Evolutionary conservation across 805 yeast genomes (phyloP).

Genomic region (Candida manassasensis): DNA sequence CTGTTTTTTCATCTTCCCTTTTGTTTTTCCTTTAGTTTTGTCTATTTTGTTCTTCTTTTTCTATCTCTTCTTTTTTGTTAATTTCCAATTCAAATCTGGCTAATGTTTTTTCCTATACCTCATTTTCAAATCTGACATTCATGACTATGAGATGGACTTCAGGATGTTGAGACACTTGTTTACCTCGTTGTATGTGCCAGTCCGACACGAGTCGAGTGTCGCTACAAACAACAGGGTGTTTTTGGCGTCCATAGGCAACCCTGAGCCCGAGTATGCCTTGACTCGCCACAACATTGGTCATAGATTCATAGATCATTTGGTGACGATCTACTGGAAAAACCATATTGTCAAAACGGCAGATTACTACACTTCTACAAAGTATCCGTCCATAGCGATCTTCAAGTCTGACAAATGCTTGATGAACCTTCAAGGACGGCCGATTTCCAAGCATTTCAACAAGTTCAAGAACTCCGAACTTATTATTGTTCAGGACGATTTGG

Average conservation of each 20-base stretch:
- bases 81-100: no score
- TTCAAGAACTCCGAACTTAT: constrained; percentile 35
- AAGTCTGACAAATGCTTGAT: constrained; percentile 56
- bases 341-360: constrained; percentile 9
- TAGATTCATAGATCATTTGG: constrained; percentile 37
- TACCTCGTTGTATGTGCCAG: constrained; percentile 7
- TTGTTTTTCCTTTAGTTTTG: no score
- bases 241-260: constrained; percentile 69
- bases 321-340: constrained; percentile 19
- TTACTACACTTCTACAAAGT: constrained; percentile 13
- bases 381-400: constrained; percentile 33
- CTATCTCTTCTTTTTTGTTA: no score
- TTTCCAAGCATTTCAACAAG: constrained; percentile 45
- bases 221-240: constrained; percentile 5
- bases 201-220: constrained; percentile 5
- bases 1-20: no score
- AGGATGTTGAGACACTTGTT: constrained; percentile 6
- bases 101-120: no score
- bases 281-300: constrained; percentile 85
- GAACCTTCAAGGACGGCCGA: constrained; percentile 66
- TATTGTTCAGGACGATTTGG: constrained; percentile 77
- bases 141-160: no score
- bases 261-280: constrained; percentile 52
- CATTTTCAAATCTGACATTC: no score
- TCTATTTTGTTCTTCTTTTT: no score